phyloP scores from a whole-genome alignment of 305 asterid species.

The Rubia tinctorum region DNA sequence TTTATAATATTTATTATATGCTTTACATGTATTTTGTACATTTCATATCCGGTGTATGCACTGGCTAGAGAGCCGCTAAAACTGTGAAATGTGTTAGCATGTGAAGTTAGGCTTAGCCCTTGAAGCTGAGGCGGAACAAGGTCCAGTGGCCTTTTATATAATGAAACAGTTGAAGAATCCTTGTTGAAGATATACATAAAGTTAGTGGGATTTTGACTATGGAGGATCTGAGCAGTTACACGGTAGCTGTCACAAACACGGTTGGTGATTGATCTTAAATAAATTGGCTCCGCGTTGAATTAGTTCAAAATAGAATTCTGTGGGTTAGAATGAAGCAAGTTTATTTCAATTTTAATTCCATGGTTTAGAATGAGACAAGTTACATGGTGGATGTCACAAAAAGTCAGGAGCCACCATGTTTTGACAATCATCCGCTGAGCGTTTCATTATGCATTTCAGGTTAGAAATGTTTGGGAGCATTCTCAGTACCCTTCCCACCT shows the following conservation, averaged over 20 bases:
- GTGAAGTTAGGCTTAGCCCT: slow-evolving; percentile 69
- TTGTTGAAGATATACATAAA: slow-evolving; percentile 32
- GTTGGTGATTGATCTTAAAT: slow-evolving; percentile 19
- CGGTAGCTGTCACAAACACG: slow-evolving; percentile 47
- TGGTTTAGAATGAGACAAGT: no score
- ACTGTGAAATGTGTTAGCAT: slow-evolving; percentile 68
- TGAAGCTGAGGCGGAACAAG: slow-evolving; percentile 61
- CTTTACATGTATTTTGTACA: not conserved
- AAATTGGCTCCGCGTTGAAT: no score
- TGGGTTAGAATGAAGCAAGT: no score
- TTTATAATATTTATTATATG: not conserved
- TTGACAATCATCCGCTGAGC: not conserved
- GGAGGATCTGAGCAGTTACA: slow-evolving; percentile 71
- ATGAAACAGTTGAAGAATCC: slow-evolving; percentile 55
- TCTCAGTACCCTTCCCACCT: not conserved
- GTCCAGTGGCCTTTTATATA: slow-evolving; percentile 72
- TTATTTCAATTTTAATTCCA: no score
- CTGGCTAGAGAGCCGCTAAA: slow-evolving; percentile 56
- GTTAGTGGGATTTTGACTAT: slow-evolving; percentile 36
- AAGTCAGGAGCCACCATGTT: not conserved
- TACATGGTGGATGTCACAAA: no score
- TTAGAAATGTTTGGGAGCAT: not conserved
- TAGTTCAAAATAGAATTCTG: no score
- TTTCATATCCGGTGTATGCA: slow-evolving; percentile 40
- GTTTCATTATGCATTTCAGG: not conserved